Percentiles rank a stretch among this genome's conserved stretches.
Conservation (phyloP, 2,329 filamentous ascomycete genomes). For the Remersonia thermophila region DNA sequence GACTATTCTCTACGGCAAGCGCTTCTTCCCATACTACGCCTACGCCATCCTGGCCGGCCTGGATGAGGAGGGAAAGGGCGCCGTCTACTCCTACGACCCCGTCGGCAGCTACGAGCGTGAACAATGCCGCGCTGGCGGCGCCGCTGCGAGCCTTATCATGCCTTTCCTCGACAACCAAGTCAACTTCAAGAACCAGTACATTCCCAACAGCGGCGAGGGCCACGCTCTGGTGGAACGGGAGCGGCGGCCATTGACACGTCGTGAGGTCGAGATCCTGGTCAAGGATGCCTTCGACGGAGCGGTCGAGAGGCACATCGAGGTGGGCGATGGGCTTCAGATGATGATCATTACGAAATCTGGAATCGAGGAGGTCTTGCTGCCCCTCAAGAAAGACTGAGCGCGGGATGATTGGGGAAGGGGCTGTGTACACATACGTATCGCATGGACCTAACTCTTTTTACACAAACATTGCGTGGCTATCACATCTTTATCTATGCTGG, state of each 20-base stretch:
- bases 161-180: constrained; percentile 99
- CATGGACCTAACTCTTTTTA: too few relatives aligned
- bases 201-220: constrained; percentile 72
- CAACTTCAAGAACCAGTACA: constrained; percentile 98
- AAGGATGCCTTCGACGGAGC: constrained; percentile 97
- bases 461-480: too few relatives aligned
- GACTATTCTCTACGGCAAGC: constrained; percentile 92
- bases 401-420: background rate
- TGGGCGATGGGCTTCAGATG: constrained; percentile 92
- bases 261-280: constrained; percentile 73
- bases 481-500: too few relatives aligned
- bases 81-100: constrained; percentile 93
- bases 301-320: constrained; percentile 97
- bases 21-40: constrained; percentile 98
- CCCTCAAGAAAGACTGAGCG: constrained; percentile 77
- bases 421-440: too few relatives aligned
- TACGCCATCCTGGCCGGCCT: constrained; percentile 87
- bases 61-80: constrained; percentile 88
- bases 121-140: constrained; percentile 86
- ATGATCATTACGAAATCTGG: constrained; percentile 81
- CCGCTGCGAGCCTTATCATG: constrained; percentile 91
- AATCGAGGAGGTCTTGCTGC: constrained; percentile 71
- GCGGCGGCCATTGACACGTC: constrained; percentile 55
- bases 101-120: constrained; percentile 97
- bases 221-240: constrained; percentile 65